Base-by-base conservation (phyloP, 306 rosid species). In the Rosa multiflora region DNA sequence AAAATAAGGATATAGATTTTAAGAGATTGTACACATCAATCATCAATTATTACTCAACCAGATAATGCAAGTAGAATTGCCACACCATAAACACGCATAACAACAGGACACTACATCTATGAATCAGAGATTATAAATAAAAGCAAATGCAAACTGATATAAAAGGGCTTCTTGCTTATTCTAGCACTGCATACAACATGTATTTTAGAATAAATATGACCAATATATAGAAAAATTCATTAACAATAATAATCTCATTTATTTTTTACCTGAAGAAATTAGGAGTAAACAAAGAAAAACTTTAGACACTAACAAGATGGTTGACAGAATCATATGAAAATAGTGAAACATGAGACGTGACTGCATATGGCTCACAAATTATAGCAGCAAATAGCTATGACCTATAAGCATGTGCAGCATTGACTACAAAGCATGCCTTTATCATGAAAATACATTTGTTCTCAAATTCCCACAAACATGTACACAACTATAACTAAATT, bases 1-100 rank as follows among this genome's bases (percentile, higher is more conserved):
- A 66, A 69, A 73, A 61, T 20, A 18, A 72, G n/a, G 53, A 82
- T 40, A 79, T 61, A 62, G 35, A 75, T 12, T 47, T 79, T 20
- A 56, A 58, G n/a, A 47, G 14, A 32, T 58, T 53, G 62, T 67
- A 49, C 62, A 13, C 35, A 43, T 78, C 68, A 74, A 58, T 59
- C 67, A 6, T 47, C 2, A 23, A 21, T n/a, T 10, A 80, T 40
- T 26, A 73, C 39, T 17, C 59, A 66, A 47, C 14, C 55, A 62
- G 71, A 55, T 10, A 55, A 14, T 53, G 35, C 47, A 59, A 70
- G 55, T 13, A 62, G 64, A 76, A 62, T 39, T 37, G 35, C 53
- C 51, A 5, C 59, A 17, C 35, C 59, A 21, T 26, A 15, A 61
- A 42, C 46, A 47, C 0, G 44, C 44, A 32, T 6, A 64, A 64